Base-by-base conservation (phyloP, 768 basidiomycete species). In the Rhizopogon vesiculosus region DNA sequence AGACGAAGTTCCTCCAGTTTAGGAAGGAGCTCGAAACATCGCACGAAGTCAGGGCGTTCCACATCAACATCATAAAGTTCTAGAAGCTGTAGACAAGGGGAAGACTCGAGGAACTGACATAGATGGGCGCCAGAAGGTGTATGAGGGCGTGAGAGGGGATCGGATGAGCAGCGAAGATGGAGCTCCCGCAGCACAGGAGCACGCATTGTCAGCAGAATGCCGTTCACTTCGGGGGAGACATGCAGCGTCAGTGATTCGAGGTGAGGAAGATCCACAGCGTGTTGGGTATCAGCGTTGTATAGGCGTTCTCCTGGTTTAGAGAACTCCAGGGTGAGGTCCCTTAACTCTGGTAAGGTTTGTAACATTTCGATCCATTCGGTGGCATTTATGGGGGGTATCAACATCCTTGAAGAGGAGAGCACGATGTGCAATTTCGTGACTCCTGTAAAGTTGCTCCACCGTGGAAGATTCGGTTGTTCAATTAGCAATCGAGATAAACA, bases 41-140 rank as follows among this genome's bases (percentile, higher is more conserved):
- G 62, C 39, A 63, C 62, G 58, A 79, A 79, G 13, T 72, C 67
- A 19, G 66, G 64, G 22, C 69, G 66, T 40, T 75, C 57, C 33
- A 82, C 63, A 59, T 78, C 74, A 59, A 82, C 61, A 65, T 83
- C 79, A 56, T 78, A 72, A 51, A 81, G 69, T 63, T 83, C 79
- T 56, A 83, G 69, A 29, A 72, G 55, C 50, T 73, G 66, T 54
- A 82, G 60, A 29, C 67, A 68, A 28, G 73, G 66, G 10, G 69
- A 64, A 16, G 66, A 62, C 19, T 60, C 56, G 31, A 74, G 44
- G 55, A 74, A 69, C 54, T 28, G 59, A 53, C 62, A 69, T 35
- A 72, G 61, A 22, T 63, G 45, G 22, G 74, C 60, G n/a, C 68
- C 72, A 5, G 52, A 57, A 12, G 63, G 46, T 57, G 64, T 13